Conservation (phyloP, 1,139 yeast genomes). For the Maudiozyma humilis region DNA sequence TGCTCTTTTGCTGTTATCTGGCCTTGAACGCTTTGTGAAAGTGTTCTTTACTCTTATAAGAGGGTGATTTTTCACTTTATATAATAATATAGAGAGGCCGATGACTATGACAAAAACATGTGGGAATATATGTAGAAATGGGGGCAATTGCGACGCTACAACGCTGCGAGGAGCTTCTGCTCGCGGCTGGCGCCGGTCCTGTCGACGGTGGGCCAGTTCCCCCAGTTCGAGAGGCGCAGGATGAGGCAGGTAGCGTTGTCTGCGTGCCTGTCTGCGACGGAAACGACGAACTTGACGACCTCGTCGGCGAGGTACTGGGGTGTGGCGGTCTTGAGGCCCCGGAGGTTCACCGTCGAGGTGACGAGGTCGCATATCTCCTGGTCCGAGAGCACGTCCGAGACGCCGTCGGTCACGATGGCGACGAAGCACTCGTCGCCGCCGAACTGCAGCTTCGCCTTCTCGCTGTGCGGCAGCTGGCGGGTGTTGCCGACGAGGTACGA, state of each 20-base stretch:
- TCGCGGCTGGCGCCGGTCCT: conserved; percentile 77
- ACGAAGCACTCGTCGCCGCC: conserved; percentile 79
- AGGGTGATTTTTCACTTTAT: too few relatives aligned
- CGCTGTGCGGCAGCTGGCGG: conserved; percentile 27
- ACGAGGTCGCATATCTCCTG: conserved; percentile 87
- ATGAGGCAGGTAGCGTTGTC: conserved; percentile 91
- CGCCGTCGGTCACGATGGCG: conserved; percentile 77
- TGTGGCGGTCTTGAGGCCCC: conserved; percentile 63
- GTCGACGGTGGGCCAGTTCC: conserved; percentile 77
- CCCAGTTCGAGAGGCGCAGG: conserved; percentile 82
- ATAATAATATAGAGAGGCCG: background rate
- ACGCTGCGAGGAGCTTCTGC: conserved; percentile 44
- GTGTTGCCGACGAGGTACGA: conserved; percentile 41
- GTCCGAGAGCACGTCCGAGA: conserved; percentile 69
- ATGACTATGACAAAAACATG: background rate
- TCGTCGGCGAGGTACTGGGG: conserved; percentile 85
- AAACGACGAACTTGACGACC: conserved; percentile 73
- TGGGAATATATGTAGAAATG: background rate
- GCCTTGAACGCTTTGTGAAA: too few relatives aligned
- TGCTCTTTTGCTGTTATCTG: too few relatives aligned
- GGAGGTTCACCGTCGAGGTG: conserved; percentile 58
- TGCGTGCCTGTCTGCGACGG: conserved; percentile 65
- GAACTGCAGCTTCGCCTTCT: conserved; percentile 35
- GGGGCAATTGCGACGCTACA: background rate
- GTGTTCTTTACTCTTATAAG: too few relatives aligned